Base-by-base conservation (phyloP, 306 rosid genomes). In the Luffa aegyptiaca region DNA sequence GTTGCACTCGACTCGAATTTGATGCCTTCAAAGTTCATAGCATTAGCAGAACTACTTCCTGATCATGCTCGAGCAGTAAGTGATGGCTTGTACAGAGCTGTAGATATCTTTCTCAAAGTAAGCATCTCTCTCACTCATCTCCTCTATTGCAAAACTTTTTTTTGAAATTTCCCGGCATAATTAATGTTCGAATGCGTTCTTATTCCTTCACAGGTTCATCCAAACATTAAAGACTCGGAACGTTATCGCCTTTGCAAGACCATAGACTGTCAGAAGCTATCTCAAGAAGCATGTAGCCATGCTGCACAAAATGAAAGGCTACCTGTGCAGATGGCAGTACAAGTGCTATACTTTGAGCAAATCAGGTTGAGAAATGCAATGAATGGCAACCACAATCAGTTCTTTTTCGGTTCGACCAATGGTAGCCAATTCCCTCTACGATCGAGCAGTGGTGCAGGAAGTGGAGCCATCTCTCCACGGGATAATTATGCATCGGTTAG, bases 211-310 rank as follows among this genome's bases (percentile, higher is more conserved):
- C 56, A 96, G 99, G 99, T 93, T 75, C 99, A 96, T 83, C 96
- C 97, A 42, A 93, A 93, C 87, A 88, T 91, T 9, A 96, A 96
- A 87, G 99, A 96, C n/a, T 85, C 93, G 0, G 99, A 96, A 79
- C 82, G 93, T 7, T 88, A 91, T 83, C 90, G 97, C 6, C 88
- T 96, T 1, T 90, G 98, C 94, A 96, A 96, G 82, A 92, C 96
- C 81, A 90, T 96, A 2, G 98, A 96, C 84, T 89, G 93, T 63
- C 97, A 96, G 80, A 96, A 96, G 86, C 81, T 96, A 45, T 84
- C 97, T 13, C 97, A 96, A 88, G 99, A 96, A 84, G 98, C 97
- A 0, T 93, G 99, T 82, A 93, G 99, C 82, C 99, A 96, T 53
- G 99, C 99, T 42, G 97, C 99, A 45, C 99, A 96, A 80, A 96